These are phyloP conservation scores for Brasenia schreberi DNA, from an alignment of 164 flowering plant genomes.

Conservation along the genomic window DNA sequence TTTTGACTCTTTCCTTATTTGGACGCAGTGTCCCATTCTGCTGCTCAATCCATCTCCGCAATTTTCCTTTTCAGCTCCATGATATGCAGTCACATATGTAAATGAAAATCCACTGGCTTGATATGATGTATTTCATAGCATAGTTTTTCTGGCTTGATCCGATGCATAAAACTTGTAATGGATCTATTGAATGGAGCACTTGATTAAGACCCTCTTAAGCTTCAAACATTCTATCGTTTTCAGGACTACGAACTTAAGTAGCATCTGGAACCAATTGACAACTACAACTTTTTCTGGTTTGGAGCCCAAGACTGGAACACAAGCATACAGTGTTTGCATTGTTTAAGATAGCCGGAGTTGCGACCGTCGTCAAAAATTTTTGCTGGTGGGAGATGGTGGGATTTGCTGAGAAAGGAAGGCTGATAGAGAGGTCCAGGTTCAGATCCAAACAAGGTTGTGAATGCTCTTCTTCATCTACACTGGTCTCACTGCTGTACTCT, in stretches of 20 bases:
- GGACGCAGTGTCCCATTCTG: not conserved
- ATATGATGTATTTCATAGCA: not conserved
- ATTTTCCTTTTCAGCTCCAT: not conserved
- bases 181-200: not conserved
- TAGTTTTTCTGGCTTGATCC: not conserved
- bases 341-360: constrained; percentile 1
- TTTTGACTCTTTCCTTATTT: not conserved
- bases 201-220: not conserved
- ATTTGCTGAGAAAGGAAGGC: constrained; percentile 11
- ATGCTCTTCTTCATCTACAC: constrained; percentile 5
- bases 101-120: no score
- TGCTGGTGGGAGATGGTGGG: not conserved
- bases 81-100: no score
- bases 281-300: constrained; percentile 11
- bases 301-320: constrained; percentile 19
- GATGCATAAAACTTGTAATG: not conserved
- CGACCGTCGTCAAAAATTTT: constrained; percentile 1
- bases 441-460: constrained; percentile 3
- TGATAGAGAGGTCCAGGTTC: constrained; percentile 19
- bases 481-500: constrained; percentile 7
- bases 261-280: constrained; percentile 9
- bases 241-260: not conserved
- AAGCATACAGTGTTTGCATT: constrained; percentile 12
- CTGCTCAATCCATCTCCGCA: not conserved
- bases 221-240: not conserved